Percentiles rank a stretch among this genome's conserved stretches.
phyloP scores from a whole-genome alignment of 441 rosid species.

The Populus hybrid region DNA sequence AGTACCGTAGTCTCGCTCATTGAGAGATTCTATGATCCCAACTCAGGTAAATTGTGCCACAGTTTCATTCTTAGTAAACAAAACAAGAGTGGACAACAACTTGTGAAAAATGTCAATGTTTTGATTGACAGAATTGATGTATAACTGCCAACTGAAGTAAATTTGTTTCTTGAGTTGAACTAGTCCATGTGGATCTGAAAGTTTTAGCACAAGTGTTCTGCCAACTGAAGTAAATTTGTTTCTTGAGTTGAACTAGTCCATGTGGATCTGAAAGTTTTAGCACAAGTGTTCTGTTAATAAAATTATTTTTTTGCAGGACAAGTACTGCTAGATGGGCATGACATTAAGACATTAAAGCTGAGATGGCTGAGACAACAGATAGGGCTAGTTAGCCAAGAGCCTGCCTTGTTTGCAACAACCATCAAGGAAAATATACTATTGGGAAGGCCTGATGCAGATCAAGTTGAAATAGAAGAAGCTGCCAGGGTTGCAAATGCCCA shows the following conservation, averaged over 20 bases:
- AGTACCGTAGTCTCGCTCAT: conserved; percentile 98
- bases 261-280: neutral
- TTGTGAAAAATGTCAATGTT: conserved; percentile 9
- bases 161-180: conserved; percentile 17
- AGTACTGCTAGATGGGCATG: conserved; percentile 86
- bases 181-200: neutral
- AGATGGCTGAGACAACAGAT: conserved; percentile 96
- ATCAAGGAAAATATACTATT: conserved; percentile 91
- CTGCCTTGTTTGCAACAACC: conserved; percentile 91
- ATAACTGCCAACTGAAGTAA: conserved; percentile 15
- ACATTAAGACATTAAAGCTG: conserved; percentile 71
- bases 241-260: conserved; percentile 13
- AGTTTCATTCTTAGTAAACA: neutral
- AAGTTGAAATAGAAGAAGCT: conserved; percentile 86
- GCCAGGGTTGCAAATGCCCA: conserved; percentile 99
- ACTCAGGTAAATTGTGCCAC: conserved; percentile 51
- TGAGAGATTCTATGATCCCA: conserved; percentile 95
- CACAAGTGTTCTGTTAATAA: neutral
- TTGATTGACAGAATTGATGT: conserved; percentile 15
- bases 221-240: conserved; percentile 17
- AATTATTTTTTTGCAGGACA: conserved; percentile 48
- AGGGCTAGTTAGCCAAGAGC: conserved; percentile 99
- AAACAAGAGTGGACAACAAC: neutral
- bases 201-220: conserved; percentile 7
- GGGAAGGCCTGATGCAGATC: conserved; percentile 89